A percentile compares a stretch with the other conserved stretches of the same genome.
Conservation (phyloP, 345 rosid genomes). For the Trapa incisa region DNA sequence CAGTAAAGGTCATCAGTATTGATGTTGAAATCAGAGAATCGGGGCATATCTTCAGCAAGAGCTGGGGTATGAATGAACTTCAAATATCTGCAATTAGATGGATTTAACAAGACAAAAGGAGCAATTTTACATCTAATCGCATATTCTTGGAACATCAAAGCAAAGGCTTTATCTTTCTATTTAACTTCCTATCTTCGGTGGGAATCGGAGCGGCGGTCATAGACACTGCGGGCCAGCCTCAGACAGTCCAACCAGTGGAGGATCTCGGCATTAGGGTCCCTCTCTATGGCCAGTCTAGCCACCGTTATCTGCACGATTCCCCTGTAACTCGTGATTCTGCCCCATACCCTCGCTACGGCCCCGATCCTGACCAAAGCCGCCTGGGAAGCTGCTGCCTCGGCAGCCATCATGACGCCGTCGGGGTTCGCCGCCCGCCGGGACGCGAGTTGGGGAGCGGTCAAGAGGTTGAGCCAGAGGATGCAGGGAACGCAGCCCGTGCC, state of each 20-base stretch:
- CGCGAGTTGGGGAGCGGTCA: conserved; percentile 40
- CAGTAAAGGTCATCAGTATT: too few species aligned
- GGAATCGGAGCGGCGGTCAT: conserved; percentile 3
- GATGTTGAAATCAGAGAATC: too few species aligned
- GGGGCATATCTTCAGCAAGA: too few species aligned
- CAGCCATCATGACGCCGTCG: conserved; percentile 31
- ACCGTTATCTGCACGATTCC: conserved; percentile 56
- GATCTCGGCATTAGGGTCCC: conserved; percentile 71
- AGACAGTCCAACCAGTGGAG: conserved; percentile 70
- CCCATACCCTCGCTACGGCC: conserved; percentile 50
- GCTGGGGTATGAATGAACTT: too few species aligned
- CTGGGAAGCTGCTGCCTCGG: conserved; percentile 28
- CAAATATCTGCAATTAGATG: too few species aligned
- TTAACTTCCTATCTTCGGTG: neutral
- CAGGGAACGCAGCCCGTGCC: conserved; percentile 60
- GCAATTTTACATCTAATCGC: neutral
- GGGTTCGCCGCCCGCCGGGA: conserved; percentile 28
- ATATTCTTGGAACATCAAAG: neutral
- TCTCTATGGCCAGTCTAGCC: conserved; percentile 46
- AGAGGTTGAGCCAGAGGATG: conserved; percentile 76
- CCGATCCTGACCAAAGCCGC: conserved; percentile 42
- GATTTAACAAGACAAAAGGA: too few species aligned
- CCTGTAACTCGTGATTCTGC: conserved; percentile 45
- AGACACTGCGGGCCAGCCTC: conserved; percentile 28
- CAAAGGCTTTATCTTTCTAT: neutral